phyloP scores from a whole-genome alignment of 768 basidiomycete species.

The Pleurotus tuber-regium region DNA sequence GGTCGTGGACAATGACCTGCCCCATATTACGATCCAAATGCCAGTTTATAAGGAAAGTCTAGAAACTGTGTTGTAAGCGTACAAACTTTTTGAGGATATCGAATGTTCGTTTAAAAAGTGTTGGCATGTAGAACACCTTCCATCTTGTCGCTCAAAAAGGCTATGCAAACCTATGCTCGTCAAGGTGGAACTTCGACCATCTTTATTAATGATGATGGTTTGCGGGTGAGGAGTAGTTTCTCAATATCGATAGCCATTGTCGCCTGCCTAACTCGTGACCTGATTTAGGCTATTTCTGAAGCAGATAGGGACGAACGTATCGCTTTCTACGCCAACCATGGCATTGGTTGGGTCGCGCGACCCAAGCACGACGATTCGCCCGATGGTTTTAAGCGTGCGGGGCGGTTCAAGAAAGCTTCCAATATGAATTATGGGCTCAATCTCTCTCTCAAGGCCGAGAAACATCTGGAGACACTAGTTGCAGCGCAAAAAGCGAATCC shows the following conservation, averaged over 20 bases:
- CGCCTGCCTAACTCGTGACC: background rate
- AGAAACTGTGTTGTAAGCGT: constrained; percentile 59
- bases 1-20: constrained; percentile 52
- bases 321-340: constrained; percentile 67
- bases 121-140: constrained; percentile 52
- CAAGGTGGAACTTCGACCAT: constrained; percentile 80
- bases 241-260: background rate
- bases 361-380: constrained; percentile 49
- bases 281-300: constrained; percentile 47
- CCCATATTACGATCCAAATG: constrained; percentile 81
- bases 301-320: constrained; percentile 62
- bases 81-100: background rate
- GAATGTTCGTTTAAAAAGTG: too few relatives aligned
- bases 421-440: constrained; percentile 90
- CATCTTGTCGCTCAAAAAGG: constrained; percentile 72
- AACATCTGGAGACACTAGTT: constrained; percentile 41
- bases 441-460: constrained; percentile 60
- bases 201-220: constrained; percentile 78
- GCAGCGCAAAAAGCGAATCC: background rate
- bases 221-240: constrained; percentile 30
- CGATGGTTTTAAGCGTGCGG: constrained; percentile 66
- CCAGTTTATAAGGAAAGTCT: constrained; percentile 84
- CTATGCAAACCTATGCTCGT: constrained; percentile 84
- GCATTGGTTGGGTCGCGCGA: constrained; percentile 80
- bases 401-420: constrained; percentile 91